Conservation (phyloP, 345 rosid species). For the Eucalyptus cloeziana region DNA sequence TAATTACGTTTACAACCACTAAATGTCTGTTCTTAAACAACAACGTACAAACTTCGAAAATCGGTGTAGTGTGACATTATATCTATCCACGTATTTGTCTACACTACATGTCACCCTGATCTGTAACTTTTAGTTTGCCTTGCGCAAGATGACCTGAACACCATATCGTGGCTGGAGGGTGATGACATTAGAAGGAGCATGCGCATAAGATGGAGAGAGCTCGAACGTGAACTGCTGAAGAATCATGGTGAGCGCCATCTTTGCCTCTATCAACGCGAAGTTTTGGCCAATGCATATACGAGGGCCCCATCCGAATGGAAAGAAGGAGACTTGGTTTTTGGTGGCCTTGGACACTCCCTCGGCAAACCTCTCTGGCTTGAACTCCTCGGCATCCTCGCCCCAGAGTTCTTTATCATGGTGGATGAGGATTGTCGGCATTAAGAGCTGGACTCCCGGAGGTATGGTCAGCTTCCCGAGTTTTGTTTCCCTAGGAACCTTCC, state of each 20-base stretch:
- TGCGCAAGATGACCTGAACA: background rate
- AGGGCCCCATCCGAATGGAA: constrained; percentile 1
- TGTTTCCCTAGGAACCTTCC: background rate
- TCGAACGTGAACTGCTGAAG: background rate
- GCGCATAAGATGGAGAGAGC: background rate
- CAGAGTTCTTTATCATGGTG: background rate
- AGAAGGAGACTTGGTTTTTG: background rate
- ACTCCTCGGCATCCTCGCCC: constrained; percentile 3
- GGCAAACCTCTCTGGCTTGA: constrained; percentile 1
- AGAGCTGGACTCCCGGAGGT: background rate
- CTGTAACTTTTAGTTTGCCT: background rate
- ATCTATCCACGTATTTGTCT: background rate
- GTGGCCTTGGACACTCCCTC: constrained; percentile 1
- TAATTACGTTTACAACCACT: background rate
- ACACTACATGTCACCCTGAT: background rate
- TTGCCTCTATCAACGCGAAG: background rate
- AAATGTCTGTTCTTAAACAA: background rate
- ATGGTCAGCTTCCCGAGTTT: background rate
- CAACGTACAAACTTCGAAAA: background rate
- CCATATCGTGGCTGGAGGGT: background rate
- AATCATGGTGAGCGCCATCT: constrained; percentile 1
- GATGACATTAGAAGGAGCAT: background rate
- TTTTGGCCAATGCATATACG: background rate
- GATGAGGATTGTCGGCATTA: background rate
- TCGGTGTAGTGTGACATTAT: background rate